Base-by-base conservation (phyloP, 148 eudicot genomes). In the Bassia scoparia region DNA sequence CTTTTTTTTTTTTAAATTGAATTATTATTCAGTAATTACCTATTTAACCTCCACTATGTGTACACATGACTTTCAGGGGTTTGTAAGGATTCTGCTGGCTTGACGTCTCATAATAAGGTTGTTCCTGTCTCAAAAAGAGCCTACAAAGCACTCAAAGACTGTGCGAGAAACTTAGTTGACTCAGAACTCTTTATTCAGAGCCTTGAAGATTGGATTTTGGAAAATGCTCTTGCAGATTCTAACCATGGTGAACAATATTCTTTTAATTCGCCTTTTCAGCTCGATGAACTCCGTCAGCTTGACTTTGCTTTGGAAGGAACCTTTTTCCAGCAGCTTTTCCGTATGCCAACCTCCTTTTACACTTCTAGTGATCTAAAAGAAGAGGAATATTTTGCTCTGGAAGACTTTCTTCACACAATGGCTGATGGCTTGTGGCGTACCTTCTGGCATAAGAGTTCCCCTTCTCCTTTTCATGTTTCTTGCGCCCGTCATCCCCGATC, bases 241-340 rank as follows among this genome's bases (percentile, higher is more conserved):
- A 70, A 75, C 18, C 81, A 72, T 53, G 84, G 81, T 6, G 84
- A 81, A 37, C 85, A 83, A 7, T 83, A 78, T 9, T 81, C 73
- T 30, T 86, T 87, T 71, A 77, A 76, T 63, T 86, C 88, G 5
- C 93, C 93, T 59, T 90, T 90, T 73, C 73, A 67, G 46, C 82
- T 81, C 17, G 90, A 90, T 35, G 96, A 90, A 62, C 80, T 90
- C 33, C 85, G 81, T 13, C 81, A 82, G 64, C 86, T 90, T 61
- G 96, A 90, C 78, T 88, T 71, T 67, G 96, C 96, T 68, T 74
- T 90, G 80, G 96, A 90, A 64, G 88, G 85, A 52, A 80, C 87
- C 49, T 74, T 78, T 73, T 87, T 90, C 70, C 90, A 88, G 81
- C 96, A 90, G 77, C 83, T 90, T 62, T 85, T 85, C 48, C 90